These are phyloP conservation scores for Talaromyces piceae DNA, from an alignment of 2,329 filamentous ascomycete genomes.

Conservation along the genomic window DNA sequence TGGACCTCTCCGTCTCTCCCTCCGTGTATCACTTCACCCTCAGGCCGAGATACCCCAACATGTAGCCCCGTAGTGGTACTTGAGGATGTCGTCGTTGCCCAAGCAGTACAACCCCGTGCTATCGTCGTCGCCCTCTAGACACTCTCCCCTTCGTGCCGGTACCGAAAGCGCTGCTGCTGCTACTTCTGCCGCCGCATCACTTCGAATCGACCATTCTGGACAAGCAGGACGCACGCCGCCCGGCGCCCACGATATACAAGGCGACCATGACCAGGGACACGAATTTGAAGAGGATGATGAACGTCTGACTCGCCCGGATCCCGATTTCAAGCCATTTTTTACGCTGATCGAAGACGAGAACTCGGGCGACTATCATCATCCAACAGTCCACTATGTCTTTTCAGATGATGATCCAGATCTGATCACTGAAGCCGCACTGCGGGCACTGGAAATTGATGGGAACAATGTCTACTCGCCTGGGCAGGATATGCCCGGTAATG, in stretches of 20 bases:
- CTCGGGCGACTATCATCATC: conserved; percentile 71
- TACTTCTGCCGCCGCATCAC: background rate
- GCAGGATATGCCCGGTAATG: background rate
- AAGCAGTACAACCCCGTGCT: conserved; percentile 18
- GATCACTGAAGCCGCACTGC: conserved; percentile 58
- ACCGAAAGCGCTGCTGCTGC: background rate
- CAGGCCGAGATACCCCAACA: conserved; percentile 15
- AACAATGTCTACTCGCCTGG: background rate
- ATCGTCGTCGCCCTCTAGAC: conserved; percentile 25
- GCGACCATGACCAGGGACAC: background rate
- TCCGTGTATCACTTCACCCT: too few species aligned
- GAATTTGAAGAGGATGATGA: background rate
- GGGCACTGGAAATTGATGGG: conserved; percentile 44
- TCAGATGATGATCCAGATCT: conserved; percentile 79
- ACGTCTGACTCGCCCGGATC: conserved; percentile 19
- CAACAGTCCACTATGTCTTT: conserved; percentile 86
- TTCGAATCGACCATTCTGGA: conserved; percentile 6
- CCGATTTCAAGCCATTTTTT: conserved; percentile 71
- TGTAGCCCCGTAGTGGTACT: conserved; percentile 20
- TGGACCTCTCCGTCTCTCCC: background rate
- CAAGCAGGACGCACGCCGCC: background rate
- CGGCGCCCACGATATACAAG: background rate
- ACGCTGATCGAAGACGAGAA: conserved; percentile 70
- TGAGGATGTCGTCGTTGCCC: conserved; percentile 30
- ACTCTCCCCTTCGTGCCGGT: conserved; percentile 10